Conservation (phyloP, 495 filamentous ascomycete species). For the Aspergillus sclerotiicarbonarius region DNA sequence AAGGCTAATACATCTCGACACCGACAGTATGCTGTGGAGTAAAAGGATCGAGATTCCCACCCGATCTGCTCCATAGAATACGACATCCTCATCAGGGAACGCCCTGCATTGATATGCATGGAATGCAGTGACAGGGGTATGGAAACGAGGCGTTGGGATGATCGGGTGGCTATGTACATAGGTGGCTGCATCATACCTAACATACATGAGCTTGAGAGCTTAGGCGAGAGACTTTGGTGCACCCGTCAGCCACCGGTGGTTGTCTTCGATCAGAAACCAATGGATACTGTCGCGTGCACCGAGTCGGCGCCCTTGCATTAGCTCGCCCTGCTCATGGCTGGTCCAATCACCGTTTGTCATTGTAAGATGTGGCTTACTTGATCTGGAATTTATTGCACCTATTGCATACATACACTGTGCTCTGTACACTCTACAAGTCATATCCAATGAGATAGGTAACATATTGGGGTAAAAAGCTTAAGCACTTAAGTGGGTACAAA, state of each 20-base stretch:
- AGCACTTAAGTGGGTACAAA: background rate
- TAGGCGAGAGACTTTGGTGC: no score
- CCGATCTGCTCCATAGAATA: background rate
- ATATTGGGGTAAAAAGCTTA: constrained; percentile 1
- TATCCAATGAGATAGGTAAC: background rate
- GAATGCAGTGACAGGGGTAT: background rate
- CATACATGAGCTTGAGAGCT: background rate
- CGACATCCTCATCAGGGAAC: background rate
- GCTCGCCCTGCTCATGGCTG: background rate
- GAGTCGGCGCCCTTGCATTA: constrained; percentile 3
- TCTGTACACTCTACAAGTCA: constrained; percentile 2
- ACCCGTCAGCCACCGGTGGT: background rate
- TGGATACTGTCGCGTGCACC: background rate
- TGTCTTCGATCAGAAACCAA: background rate
- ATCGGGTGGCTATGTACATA: background rate
- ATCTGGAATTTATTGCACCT: background rate
- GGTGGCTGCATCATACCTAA: background rate
- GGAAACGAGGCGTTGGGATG: background rate
- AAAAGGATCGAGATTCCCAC: background rate
- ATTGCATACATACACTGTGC: background rate
- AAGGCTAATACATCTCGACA: background rate
- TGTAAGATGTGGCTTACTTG: constrained; percentile 3
- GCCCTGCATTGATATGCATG: background rate
- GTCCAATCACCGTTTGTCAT: background rate
- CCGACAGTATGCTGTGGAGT: background rate